Evolutionary conservation across 2,329 filamentous ascomycete genomes (phyloP).

Genomic region (Ascochyta clinopodiicola): DNA sequence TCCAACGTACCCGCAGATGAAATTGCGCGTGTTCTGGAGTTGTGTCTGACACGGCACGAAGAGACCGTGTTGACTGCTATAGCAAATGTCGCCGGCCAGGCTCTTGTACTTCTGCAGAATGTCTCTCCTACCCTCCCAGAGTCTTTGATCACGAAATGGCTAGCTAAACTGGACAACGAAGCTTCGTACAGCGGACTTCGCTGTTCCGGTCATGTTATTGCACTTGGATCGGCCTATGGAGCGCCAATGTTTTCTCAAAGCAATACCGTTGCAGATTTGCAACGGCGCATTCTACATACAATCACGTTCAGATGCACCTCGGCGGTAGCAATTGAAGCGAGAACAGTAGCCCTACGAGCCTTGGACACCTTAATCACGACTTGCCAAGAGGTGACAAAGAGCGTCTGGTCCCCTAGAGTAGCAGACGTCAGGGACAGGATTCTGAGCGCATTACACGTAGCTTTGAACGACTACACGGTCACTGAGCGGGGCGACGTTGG

Average conservation of each 20-base stretch:
- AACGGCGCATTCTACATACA: constrained; percentile 39
- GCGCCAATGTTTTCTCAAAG: constrained; percentile 10
- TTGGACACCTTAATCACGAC: constrained; percentile 45
- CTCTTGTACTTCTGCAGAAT: constrained; percentile 28
- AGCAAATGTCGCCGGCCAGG: constrained; percentile 27
- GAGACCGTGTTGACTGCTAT: constrained; percentile 43
- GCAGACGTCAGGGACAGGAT: constrained; percentile 32
- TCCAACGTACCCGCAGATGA: constrained; percentile 22
- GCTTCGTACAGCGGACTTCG: constrained; percentile 49
- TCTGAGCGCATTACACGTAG: constrained; percentile 42
- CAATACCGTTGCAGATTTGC: constrained; percentile 13
- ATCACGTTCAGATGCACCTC: constrained; percentile 47
- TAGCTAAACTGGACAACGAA: constrained; percentile 43
- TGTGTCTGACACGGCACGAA: constrained; percentile 46
- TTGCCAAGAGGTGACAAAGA: neutral
- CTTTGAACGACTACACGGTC: constrained; percentile 88
- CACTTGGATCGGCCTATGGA: constrained; percentile 51
- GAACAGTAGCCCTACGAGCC: constrained; percentile 52
- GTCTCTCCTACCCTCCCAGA: constrained; percentile 17
- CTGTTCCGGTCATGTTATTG: constrained; percentile 53
- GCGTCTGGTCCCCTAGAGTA: constrained; percentile 7
- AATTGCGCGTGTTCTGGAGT: constrained; percentile 34
- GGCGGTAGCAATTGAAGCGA: constrained; percentile 52
- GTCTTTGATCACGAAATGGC: constrained; percentile 36
- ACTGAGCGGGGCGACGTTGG: constrained; percentile 90